phyloP scores from a whole-genome alignment of 2,329 filamentous ascomycete species.

The Trichoderma sp. region DNA sequence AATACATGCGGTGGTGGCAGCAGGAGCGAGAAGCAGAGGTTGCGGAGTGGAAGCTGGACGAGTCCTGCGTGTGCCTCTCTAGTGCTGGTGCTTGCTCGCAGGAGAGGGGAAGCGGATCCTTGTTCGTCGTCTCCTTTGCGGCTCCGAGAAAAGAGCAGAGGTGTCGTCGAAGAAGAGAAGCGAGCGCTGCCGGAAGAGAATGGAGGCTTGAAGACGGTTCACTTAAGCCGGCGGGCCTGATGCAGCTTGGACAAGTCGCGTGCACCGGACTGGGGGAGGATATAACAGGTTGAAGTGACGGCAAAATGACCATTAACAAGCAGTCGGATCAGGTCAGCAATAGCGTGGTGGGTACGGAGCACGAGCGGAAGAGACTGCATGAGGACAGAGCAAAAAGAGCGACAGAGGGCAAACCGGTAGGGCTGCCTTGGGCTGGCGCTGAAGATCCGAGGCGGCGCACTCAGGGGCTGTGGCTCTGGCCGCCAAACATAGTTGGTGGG shows the following conservation, averaged over 20 bases:
- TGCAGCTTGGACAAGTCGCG: conserved; percentile 17
- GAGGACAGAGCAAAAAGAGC: not conserved
- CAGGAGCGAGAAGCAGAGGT: not conserved
- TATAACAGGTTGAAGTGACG: conserved; percentile 7
- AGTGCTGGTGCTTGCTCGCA: not conserved
- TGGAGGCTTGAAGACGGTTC: conserved; percentile 3
- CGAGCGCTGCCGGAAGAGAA: not conserved
- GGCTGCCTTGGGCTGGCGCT: conserved; percentile 24
- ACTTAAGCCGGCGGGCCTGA: conserved; percentile 6
- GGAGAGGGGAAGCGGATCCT: conserved; percentile 13
- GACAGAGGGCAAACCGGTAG: conserved; percentile 7
- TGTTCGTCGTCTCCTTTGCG: conserved; percentile 3
- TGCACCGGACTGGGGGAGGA: conserved; percentile 14
- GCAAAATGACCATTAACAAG: conserved; percentile 15
- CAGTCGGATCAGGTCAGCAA: conserved; percentile 7
- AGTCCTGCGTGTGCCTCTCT: not conserved
- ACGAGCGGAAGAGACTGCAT: not conserved
- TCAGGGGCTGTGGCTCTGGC: conserved; percentile 21
- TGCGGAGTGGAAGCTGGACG: not conserved
- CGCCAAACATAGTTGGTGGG: conserved; percentile 25
- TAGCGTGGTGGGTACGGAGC: conserved; percentile 13
- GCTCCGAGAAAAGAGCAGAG: not conserved
- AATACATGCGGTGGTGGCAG: not conserved
- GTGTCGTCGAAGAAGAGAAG: not conserved
- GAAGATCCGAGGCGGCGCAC: conserved; percentile 22